Conservation (phyloP, 2,329 filamentous ascomycete genomes). For the Aureobasidium pullulans region DNA sequence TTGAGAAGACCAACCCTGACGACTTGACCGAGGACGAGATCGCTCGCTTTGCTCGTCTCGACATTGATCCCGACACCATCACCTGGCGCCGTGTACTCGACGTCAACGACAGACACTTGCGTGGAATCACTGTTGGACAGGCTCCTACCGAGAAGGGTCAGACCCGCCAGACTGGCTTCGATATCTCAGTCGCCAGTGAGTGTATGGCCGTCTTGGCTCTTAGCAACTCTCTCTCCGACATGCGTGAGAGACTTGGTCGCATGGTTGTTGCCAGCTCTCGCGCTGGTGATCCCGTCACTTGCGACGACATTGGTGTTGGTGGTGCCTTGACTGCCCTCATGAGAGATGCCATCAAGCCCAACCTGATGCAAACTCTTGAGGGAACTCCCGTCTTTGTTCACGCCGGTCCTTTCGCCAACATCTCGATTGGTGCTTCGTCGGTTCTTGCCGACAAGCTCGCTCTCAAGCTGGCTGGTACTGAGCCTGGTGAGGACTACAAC, state of each 20-base stretch:
- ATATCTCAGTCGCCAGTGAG: slow-evolving; percentile 95
- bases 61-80: slow-evolving; percentile 94
- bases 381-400: slow-evolving; percentile 97
- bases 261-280: slow-evolving; percentile 93
- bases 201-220: slow-evolving; percentile 97
- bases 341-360: slow-evolving; percentile 98
- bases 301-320: slow-evolving; percentile 87
- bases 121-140: slow-evolving; percentile 80
- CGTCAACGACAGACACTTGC: slow-evolving; percentile 91
- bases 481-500: slow-evolving; percentile 77
- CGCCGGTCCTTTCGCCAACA: slow-evolving; percentile 95
- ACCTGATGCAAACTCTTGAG: slow-evolving; percentile 96
- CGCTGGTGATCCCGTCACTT: slow-evolving; percentile 83
- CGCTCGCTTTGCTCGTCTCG: slow-evolving; percentile 76
- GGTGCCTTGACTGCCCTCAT: slow-evolving; percentile 91
- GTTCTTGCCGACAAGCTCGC: slow-evolving; percentile 93
- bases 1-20: slow-evolving; percentile 88
- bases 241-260: slow-evolving; percentile 85
- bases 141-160: slow-evolving; percentile 87
- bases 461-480: slow-evolving; percentile 89
- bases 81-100: slow-evolving; percentile 95
- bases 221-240: slow-evolving; percentile 77
- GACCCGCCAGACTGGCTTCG: slow-evolving; percentile 83
- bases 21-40: slow-evolving; percentile 89
- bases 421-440: slow-evolving; percentile 93